These are phyloP conservation scores for Tillandsia leiboldiana DNA, from an alignment of 176 grass and related monocot genomes.

Conservation along the genomic window DNA sequence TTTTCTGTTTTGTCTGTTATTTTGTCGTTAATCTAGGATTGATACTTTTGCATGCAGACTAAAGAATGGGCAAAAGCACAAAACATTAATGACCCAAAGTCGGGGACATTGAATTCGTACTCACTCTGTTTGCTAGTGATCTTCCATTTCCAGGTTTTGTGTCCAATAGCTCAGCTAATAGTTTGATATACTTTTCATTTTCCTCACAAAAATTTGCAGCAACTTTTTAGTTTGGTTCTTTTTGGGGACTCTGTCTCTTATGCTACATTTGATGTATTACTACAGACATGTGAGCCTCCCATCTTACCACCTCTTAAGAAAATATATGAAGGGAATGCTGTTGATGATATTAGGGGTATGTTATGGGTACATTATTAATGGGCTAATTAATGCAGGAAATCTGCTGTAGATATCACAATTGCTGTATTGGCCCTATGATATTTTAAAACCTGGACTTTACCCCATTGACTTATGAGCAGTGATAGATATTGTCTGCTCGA, in stretches of 20 bases:
- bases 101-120: slow-evolving; percentile 79
- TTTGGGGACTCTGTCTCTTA: slow-evolving; percentile 7
- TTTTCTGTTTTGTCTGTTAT: not conserved
- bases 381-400: not conserved
- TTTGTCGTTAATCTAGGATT: slow-evolving; percentile 7
- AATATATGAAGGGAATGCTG: slow-evolving; percentile 64
- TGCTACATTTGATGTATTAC: slow-evolving; percentile 1
- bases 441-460: too few species aligned
- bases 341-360: slow-evolving; percentile 49
- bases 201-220: not conserved
- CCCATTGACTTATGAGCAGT: too few species aligned
- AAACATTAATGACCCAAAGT: slow-evolving; percentile 84
- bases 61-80: slow-evolving; percentile 99
- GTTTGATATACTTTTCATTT: not conserved
- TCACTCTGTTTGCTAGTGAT: slow-evolving; percentile 85
- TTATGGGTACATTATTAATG: slow-evolving; percentile 8
- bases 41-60: slow-evolving; percentile 45
- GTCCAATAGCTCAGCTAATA: slow-evolving; percentile 7
- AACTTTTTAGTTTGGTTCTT: slow-evolving; percentile 1
- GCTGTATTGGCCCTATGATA: not conserved
- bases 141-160: slow-evolving; percentile 87
- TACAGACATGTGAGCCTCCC: slow-evolving; percentile 58
- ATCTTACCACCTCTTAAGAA: slow-evolving; percentile 79
- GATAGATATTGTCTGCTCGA: too few species aligned
- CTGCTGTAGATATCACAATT: not conserved